These are phyloP conservation scores for Juncus effusus DNA, from an alignment of 176 grass and related monocot genomes.

Conservation along the genomic window DNA sequence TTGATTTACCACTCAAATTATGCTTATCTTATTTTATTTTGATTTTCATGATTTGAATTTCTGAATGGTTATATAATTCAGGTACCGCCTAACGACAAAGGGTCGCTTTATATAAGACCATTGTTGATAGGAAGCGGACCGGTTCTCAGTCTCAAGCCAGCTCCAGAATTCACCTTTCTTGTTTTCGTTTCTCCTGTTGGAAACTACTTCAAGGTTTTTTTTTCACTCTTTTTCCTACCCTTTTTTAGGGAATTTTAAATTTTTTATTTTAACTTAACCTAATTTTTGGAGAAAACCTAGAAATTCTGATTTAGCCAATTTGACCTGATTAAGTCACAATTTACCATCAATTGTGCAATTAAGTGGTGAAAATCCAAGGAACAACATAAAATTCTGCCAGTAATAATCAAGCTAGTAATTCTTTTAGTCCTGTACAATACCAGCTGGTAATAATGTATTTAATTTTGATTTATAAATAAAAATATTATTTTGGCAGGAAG, in stretches of 20 bases:
- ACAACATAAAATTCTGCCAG: background rate
- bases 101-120: conserved; percentile 88
- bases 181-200: conserved; percentile 95
- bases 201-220: conserved; percentile 85
- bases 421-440: too few relatives aligned
- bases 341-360: conserved; percentile 6
- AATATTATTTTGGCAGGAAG: conserved; percentile 59
- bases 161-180: conserved; percentile 91
- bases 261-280: conserved; percentile 13
- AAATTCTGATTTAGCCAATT: too few relatives aligned
- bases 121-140: conserved; percentile 80
- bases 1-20: too few relatives aligned
- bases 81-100: conserved; percentile 89
- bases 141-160: conserved; percentile 87
- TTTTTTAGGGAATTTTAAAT: background rate
- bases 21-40: background rate
- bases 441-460: too few relatives aligned
- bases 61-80: conserved; percentile 36
- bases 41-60: conserved; percentile 3
- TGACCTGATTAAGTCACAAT: background rate
- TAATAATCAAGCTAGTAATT: too few relatives aligned
- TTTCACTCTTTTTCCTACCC: too few relatives aligned
- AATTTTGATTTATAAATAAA: too few relatives aligned
- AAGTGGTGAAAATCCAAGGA: conserved; percentile 7
- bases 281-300: background rate